These are phyloP conservation scores for Tylopilus sp. DNA, from an alignment of 1,284 basidiomycete species.

Conservation along the genomic window DNA sequence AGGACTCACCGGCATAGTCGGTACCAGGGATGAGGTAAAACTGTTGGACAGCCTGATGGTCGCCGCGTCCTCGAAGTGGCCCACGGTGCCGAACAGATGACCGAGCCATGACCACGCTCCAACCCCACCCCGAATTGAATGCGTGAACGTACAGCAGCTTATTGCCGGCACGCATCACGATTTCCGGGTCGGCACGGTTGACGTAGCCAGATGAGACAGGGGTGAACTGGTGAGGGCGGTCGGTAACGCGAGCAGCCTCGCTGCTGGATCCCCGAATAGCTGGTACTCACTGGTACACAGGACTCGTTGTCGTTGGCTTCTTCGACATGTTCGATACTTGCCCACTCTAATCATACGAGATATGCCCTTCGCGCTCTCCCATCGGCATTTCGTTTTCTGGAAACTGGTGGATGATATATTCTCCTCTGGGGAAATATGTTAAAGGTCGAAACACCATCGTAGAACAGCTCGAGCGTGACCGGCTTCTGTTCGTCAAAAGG, in stretches of 20 bases:
- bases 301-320: slow-evolving; percentile 48
- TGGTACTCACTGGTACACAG: slow-evolving; percentile 43
- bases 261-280: neutral
- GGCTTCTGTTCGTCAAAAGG: no score
- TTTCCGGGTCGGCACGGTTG: slow-evolving; percentile 46
- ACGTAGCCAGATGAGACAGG: slow-evolving; percentile 47
- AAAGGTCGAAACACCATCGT: no score
- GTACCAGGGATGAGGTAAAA: slow-evolving; percentile 31
- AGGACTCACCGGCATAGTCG: neutral
- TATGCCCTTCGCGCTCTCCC: slow-evolving; percentile 47
- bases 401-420: no score
- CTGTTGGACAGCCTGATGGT: slow-evolving; percentile 46
- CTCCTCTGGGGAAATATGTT: no score
- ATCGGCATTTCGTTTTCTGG: slow-evolving; percentile 44
- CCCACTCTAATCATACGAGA: slow-evolving; percentile 59
- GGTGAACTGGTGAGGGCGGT: slow-evolving; percentile 41
- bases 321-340: slow-evolving; percentile 38
- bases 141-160: slow-evolving; percentile 47
- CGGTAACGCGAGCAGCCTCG: neutral
- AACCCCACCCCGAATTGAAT: slow-evolving; percentile 52
- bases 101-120: slow-evolving; percentile 59
- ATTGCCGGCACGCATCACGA: slow-evolving; percentile 33
- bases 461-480: no score
- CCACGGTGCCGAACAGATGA: slow-evolving; percentile 51
- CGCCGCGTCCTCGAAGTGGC: slow-evolving; percentile 46